phyloP scores from a whole-genome alignment of 768 basidiomycete species.

The Xerocomellus intermedius region DNA sequence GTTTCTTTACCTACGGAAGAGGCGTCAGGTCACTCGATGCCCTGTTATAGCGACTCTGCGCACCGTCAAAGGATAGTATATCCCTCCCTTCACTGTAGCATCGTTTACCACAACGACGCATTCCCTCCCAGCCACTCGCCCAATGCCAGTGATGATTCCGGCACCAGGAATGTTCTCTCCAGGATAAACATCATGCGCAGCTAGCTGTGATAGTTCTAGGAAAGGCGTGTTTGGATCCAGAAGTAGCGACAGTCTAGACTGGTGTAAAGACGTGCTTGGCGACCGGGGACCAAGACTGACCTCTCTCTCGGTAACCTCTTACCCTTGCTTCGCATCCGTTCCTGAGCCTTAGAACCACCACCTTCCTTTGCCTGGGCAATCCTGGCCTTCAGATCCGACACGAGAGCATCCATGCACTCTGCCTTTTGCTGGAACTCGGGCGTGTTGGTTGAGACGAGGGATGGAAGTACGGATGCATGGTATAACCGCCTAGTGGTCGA shows the following conservation, averaged over 20 bases:
- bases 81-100: constrained; percentile 90
- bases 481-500: constrained; percentile 39
- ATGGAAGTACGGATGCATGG: constrained; percentile 74
- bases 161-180: constrained; percentile 78
- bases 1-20: constrained; percentile 78
- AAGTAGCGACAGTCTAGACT: constrained; percentile 60
- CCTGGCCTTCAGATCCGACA: constrained; percentile 62
- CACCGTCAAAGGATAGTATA: constrained; percentile 86
- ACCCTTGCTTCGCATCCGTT: constrained; percentile 72
- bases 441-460: constrained; percentile 62
- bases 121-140: constrained; percentile 75
- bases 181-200: constrained; percentile 84
- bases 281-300: constrained; percentile 35
- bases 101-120: constrained; percentile 94
- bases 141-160: constrained; percentile 86
- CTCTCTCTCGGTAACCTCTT: constrained; percentile 85
- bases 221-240: constrained; percentile 89
- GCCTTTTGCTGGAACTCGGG: constrained; percentile 71
- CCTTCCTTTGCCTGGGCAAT: constrained; percentile 60
- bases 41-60: constrained; percentile 8
- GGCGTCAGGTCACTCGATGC: neutral
- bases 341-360: constrained; percentile 72
- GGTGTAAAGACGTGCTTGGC: constrained; percentile 1
- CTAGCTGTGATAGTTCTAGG: constrained; percentile 81
- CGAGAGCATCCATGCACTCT: constrained; percentile 66